Evolutionary conservation across 495 filamentous ascomycete species (phyloP).

Genomic region (Margaritispora aquatica): DNA sequence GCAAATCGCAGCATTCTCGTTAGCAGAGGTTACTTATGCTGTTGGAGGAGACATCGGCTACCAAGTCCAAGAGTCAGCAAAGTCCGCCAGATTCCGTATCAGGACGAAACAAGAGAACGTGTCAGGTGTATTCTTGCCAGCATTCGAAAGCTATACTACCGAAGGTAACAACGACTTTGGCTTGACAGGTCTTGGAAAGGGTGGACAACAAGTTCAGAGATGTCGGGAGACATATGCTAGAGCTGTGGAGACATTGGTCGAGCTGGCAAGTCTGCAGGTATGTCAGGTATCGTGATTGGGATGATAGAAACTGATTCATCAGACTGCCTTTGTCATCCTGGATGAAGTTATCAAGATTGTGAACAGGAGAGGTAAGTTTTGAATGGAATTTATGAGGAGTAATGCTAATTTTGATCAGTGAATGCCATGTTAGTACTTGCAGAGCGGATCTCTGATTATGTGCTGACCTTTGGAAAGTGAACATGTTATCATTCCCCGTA

Average conservation of each 20-base stretch:
- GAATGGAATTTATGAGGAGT: not conserved
- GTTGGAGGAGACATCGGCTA: conserved; percentile 94
- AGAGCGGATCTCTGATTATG: conserved; percentile 14
- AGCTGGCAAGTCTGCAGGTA: conserved; percentile 88
- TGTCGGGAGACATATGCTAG: conserved; percentile 96
- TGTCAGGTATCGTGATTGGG: not conserved
- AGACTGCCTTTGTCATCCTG: conserved; percentile 95
- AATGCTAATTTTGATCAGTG: conserved; percentile 48
- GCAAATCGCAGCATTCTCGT: conserved; percentile 96
- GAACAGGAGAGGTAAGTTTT: conserved; percentile 75
- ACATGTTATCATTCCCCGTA: conserved; percentile 96
- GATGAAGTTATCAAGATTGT: conserved; percentile 99
- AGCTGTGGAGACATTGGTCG: conserved; percentile 93
- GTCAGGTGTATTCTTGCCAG: conserved; percentile 85
- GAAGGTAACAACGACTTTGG: conserved; percentile 96
- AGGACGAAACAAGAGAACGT: conserved; percentile 98
- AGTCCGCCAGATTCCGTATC: conserved; percentile 84
- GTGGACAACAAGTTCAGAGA: conserved; percentile 92
- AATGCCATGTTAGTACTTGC: conserved; percentile 76
- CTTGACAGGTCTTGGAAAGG: conserved; percentile 92
- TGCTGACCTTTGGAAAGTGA: no score
- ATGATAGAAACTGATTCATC: conserved; percentile 3
- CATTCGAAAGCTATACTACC: conserved; percentile 81
- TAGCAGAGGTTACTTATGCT: conserved; percentile 96
- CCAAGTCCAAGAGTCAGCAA: conserved; percentile 94